A percentile compares a stretch with the other conserved stretches of the same genome.
phyloP scores from a whole-genome alignment of 148 eudicot species.

The Agrostemma githago region DNA sequence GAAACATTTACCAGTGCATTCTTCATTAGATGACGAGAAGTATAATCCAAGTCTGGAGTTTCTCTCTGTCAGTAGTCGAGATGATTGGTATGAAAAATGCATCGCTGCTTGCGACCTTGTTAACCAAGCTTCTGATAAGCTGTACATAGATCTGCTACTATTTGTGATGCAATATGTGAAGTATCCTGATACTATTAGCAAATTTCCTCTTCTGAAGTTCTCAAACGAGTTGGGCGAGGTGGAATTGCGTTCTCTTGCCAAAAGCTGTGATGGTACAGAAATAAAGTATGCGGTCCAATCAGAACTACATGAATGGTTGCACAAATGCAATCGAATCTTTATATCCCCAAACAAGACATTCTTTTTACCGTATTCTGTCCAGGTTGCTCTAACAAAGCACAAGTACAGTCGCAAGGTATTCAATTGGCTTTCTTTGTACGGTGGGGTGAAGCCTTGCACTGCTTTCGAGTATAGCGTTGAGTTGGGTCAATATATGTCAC shows the following conservation, averaged over 20 bases:
- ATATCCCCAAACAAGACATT: constrained; percentile 18
- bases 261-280: not conserved
- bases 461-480: constrained; percentile 22
- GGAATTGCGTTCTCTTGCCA: not conserved
- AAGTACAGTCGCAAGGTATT: constrained; percentile 2
- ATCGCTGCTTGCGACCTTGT: constrained; percentile 41
- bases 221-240: constrained; percentile 3
- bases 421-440: constrained; percentile 21
- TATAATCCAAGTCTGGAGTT: constrained; percentile 34
- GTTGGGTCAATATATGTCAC: not conserved
- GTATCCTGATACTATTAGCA: not conserved
- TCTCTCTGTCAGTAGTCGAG: constrained; percentile 30
- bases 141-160: constrained; percentile 41
- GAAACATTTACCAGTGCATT: constrained; percentile 30
- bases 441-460: constrained; percentile 15
- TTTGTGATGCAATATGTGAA: constrained; percentile 26
- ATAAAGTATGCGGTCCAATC: constrained; percentile 1
- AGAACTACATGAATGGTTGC: constrained; percentile 35
- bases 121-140: constrained; percentile 33
- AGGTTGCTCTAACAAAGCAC: constrained; percentile 8
- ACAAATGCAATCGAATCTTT: constrained; percentile 31
- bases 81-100: constrained; percentile 49
- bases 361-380: constrained; percentile 29
- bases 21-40: constrained; percentile 40
- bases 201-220: constrained; percentile 11